A percentile compares a stretch with the other conserved stretches of the same genome.
These are phyloP conservation scores for Verbena officinalis DNA, from an alignment of 257 asterid species.

Conservation along the genomic window DNA sequence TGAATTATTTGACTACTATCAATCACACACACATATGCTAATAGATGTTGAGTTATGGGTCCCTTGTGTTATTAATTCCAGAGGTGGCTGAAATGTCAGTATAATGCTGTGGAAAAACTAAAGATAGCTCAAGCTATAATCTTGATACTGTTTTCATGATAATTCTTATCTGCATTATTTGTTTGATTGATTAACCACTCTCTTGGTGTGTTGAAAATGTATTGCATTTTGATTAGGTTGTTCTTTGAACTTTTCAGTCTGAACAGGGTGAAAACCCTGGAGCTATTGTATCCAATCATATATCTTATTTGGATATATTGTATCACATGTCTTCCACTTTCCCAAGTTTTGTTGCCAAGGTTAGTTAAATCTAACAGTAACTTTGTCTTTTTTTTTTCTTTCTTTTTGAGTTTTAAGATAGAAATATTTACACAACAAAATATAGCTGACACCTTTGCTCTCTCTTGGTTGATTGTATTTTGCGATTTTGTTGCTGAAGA, in stretches of 20 bases:
- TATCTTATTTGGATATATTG: slow-evolving; percentile 88
- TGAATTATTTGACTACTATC: neutral
- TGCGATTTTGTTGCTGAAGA: slow-evolving; percentile 58
- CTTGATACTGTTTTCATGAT: slow-evolving; percentile 5
- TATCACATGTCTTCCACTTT: slow-evolving; percentile 89
- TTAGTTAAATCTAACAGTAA: slow-evolving; percentile 38
- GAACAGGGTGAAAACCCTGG: slow-evolving; percentile 71
- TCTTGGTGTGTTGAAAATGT: slow-evolving; percentile 8
- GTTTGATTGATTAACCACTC: slow-evolving; percentile 9
- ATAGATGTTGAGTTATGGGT: neutral
- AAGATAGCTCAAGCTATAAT: slow-evolving; percentile 1
- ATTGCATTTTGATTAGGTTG: slow-evolving; percentile 21
- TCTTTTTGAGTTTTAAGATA: slow-evolving; percentile 7
- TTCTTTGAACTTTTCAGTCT: slow-evolving; percentile 44
- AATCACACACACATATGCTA: no score
- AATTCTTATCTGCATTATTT: neutral
- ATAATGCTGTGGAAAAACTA: no score
- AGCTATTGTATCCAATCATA: slow-evolving; percentile 83
- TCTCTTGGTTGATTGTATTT: slow-evolving; percentile 32
- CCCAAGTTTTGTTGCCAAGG: slow-evolving; percentile 99
- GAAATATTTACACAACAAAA: neutral
- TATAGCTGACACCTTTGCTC: slow-evolving; percentile 34
- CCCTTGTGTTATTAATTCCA: neutral
- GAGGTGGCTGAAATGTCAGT: neutral
- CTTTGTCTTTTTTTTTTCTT: no score